Evolutionary conservation across 305 asterid species (phyloP), one percentile per base, ranked within the genome.

Genomic region (Fraxinus sp.): DNA sequence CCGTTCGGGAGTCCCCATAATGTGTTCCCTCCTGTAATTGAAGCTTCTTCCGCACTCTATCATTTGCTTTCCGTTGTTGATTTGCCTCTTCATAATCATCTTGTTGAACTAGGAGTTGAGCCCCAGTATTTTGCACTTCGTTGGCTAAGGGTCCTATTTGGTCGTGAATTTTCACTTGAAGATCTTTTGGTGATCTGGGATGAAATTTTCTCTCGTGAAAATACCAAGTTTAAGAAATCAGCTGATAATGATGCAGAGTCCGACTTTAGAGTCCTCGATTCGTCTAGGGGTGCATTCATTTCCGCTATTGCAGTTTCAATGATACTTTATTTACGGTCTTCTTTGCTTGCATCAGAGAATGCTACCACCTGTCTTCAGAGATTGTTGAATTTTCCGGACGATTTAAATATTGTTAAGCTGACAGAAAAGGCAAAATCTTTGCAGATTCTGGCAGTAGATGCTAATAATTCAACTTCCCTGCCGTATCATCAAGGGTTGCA

Each of bases 71-170:
- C 99, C 26, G 46, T 87, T 24, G 98, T 90, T 30, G 99, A 96
- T 89, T 89, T 92, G 20, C 91, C 98, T 83, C 97, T 96, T 81
- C 90, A 96, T 74, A 88, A 92, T 82, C 99, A 96, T 88, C 97
- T 96, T 64, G 93, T 95, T 75, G 99, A 95, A 87, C 89, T 96
- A 71, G 98, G 97, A 71, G 98, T 96, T 46, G 99, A 96, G 85
- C 99, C 99, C 49, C 98, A 95, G 72, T 96, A 93, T 84, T 96
- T 96, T 52, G 90, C 98, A 1, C 92, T 96, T 41, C 95, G 99
- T 70, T 96, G 99, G 99, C 88, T 96, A 46, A 90, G 98, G 52
- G 98, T 96, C 73, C 84, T 96, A 82, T 96, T 96, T 86, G 98
- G 98, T 9, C 98, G 98, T 81, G 99, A 96, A 85, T 95, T 96